Evolutionary conservation across 2,329 filamentous ascomycete genomes (phyloP), one percentile per base, ranked within the genome.

Genomic region (Aspergillus quadrilineatus): DNA sequence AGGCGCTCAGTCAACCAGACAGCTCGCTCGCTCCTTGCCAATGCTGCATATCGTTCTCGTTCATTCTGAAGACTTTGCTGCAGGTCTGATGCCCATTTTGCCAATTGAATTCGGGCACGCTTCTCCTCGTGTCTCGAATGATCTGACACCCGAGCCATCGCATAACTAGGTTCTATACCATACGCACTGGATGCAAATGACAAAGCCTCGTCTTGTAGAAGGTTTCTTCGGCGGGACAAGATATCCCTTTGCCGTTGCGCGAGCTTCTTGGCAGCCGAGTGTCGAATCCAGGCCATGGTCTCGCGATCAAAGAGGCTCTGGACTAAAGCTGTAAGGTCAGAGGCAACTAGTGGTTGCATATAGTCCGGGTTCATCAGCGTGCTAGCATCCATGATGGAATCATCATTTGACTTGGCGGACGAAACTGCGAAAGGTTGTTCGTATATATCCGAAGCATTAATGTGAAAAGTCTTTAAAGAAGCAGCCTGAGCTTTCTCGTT

Each of bases 291-390:
- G 3, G 89, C 82, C 37, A 92, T 83, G 36, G 89, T 92, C 45
- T 93, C 87, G 4, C 83, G 81, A 45, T 91, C 87, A 65, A 97
- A 92, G 0, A 97, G 77, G 15, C 84, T 83, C 7, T 85, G 78
- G n/a, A 96, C 83, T 1, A 97, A 79, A 7, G 77, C 73, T 4
- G 73, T 67, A 2, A 97, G 82, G 56, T 97, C 92, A 7, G 91
- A 94, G 0, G 83, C 75, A 3, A 89, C 75, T 4, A 97, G 79
- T 1, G 93, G 93, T 59, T 90, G 88, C 12, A 94, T 79, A 69
- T 97, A 97, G 66, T 94, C 89, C 1, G 92, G 88, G 55, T 87
- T 92, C 93, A 97, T 97, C 15, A 97, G 81, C 0, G 96, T 79
- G 66, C 91, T 96, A 15, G 92, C 93, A 70, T 97, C 93, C 87